Evolutionary conservation across 345 rosid genomes (phyloP), one percentile per base, ranked within the genome.

Genomic region (Populus nigra): DNA sequence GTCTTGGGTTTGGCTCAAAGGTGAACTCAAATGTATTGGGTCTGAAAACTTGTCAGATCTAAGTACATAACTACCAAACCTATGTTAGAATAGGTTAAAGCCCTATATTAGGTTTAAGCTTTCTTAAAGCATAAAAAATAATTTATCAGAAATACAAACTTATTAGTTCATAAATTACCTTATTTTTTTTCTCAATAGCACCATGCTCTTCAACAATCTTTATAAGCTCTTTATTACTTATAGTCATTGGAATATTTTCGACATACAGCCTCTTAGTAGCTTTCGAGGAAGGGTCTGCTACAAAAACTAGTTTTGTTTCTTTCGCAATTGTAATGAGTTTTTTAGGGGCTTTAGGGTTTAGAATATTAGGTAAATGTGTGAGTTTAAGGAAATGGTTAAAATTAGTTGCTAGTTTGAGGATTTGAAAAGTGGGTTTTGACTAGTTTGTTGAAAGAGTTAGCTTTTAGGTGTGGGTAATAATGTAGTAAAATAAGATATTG

Each of bases 171-270:
- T 10, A 27, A 73, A 78, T 23, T 73, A 93, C 98, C 96, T 93
- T 94, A 59, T 90, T 89, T 83, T 90, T 89, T 75, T 41, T 41
- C 5, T 91, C 96, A 49, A 91, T 89, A 69, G 92, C 86, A 17
- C 97, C 97, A 75, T 93, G 94, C 71, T 95, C 93, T 74, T 86
- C 88, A 50, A 94, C 91, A 77, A 93, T 85, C 77, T 81, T 82
- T 6, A 76, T 68, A 71, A 95, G 97, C 80, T 91, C 89, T 3
- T 87, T 92, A 72, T 83, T 87, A 57, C 78, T 59, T 4, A 90
- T 65, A 0, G 80, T 91, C 80, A 97, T 89, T 35, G 99, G 98
- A 80, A 95, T 91, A 87, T 93, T 95, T 0, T 97, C 93, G 43
- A 92, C 38, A 75, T 90, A 93, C 38, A 93, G 86, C 81, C 91